A percentile compares a stretch with the other conserved stretches of the same genome.
phyloP scores from a whole-genome alignment of 352 stramenopile genomes.

The Phytophthora syringae region DNA sequence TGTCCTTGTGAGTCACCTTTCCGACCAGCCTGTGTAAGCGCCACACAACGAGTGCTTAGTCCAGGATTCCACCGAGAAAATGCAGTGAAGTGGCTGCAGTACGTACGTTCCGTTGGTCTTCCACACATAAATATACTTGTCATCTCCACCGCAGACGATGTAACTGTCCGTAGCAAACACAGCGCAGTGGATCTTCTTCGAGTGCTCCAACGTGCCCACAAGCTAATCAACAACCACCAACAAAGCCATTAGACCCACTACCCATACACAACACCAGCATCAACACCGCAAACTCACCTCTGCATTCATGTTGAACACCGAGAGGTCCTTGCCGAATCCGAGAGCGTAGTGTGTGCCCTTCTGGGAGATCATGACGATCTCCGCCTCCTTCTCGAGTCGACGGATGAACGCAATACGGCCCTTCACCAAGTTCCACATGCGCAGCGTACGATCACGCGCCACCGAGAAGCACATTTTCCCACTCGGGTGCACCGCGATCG shows the following conservation, averaged over 20 bases:
- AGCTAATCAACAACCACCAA: conserved; percentile 39
- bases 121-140: conserved; percentile 88
- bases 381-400: conserved; percentile 82
- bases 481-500: conserved; percentile 88
- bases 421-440: conserved; percentile 93
- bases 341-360: conserved; percentile 76
- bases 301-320: conserved; percentile 83
- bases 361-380: conserved; percentile 78
- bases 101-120: conserved; percentile 74
- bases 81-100: background rate
- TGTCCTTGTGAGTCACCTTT: conserved; percentile 68
- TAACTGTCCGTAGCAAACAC: conserved; percentile 80
- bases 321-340: conserved; percentile 75
- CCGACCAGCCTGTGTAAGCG: conserved; percentile 55
- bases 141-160: conserved; percentile 78
- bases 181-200: conserved; percentile 77
- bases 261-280: background rate
- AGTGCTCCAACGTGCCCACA: conserved; percentile 69
- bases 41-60: conserved; percentile 8
- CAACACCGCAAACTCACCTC: conserved; percentile 40
- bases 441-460: conserved; percentile 81
- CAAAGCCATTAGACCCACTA: background rate
- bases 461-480: conserved; percentile 90
- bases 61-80: background rate
- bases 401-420: conserved; percentile 89